Base-by-base conservation (phyloP, 108 stramenopile genomes). In the Schizochytrium sp. region DNA sequence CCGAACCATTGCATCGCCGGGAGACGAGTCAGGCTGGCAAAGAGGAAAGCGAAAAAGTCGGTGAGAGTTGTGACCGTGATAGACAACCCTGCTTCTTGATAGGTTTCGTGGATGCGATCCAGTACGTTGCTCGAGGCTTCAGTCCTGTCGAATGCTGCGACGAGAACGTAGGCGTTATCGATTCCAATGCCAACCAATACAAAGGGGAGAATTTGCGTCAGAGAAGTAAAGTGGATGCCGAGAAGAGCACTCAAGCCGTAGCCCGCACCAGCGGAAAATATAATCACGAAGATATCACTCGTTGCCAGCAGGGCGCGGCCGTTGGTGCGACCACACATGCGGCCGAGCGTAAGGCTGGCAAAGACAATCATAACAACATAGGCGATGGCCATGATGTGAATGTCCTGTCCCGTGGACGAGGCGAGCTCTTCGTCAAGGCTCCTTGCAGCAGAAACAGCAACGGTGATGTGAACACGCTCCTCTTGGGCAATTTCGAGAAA, bases 201-300 rank as follows among this genome's bases (percentile, higher is more conserved):
- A 87, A 90, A 90, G 4, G 90, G 90, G 3, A 90, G 87, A 48
- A 90, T 89, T 43, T 90, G 90, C n/a, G 89, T 87, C n/a, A 90
- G 87, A 28, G 89, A 87, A 21, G 90, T 90, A 89, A 90, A 90
- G 87, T 88, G 90, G 29, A 90, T 18, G 25, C 41, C 34, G 63
- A 14, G 1, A 18, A 69, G 6, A 8, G 63, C 8, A 69, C 14
- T 12, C 14, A 69, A 18, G 25, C 47, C 47, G 43, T 57, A 41
- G 25, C n/a, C 76, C 25, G 48, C 76, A 8, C 48, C 76, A 6
- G 51, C 76, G 10, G 48, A 47, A 23, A 83, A 83, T 1, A 83
- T 53, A 3, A 83, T 83, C 10, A 83, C 51, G 2, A 83, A 25
- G n/a, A 83, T 45, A 12, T 83, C 76, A 12, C 43, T 53, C 48